Evolutionary conservation across 2,329 filamentous ascomycete species (phyloP), one percentile per base, ranked within the genome.

Genomic region (Botrytis squamosa): DNA sequence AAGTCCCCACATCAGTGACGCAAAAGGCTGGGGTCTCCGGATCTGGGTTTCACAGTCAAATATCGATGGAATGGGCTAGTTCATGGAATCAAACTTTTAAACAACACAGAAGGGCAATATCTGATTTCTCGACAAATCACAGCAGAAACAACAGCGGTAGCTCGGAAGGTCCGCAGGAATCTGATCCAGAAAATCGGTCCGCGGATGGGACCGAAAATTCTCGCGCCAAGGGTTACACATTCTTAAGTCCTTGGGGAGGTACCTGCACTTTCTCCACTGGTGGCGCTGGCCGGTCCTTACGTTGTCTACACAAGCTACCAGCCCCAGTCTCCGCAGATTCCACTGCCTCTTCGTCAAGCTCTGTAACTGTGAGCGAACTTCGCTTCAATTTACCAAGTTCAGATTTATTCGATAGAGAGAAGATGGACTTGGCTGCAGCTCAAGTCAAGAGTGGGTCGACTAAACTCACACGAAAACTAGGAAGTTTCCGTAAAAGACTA

Each of bases 241-340:
- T 98, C 80, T 84, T 86, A 33, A 96, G 93, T 60, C 95, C 94
- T 0, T 98, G 95, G 95, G 90, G 93, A 75, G 93, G 93, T 25
- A 88, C 88, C 60, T 98, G 95, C 83, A 92, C 95, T 75, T 98
- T 98, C 82, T 86, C 89, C 25, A 96, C 94, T 0, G 92, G 92
- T 55, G 87, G 90, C 73, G 91, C 89, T 62, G 95, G 95, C 3
- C 90, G 92, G 70, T 91, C 89, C 72, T 83, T 97, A 22, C 90
- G 90, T 81, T 95, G 92, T 82, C 90, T 90, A 73, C 93, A 97
- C 81, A 84, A 88, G n/a, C 85, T 94, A 2, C 86, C 88, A 42
- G 84, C 85, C 80, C 83, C 78, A 79, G 59, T 81, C 78, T 74
- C 77, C 46, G 60, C 77, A 55, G 77, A 71, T 63, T 74, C 74